A percentile compares a stretch with the other conserved stretches of the same genome.
Evolutionary conservation across 805 yeast genomes (phyloP).

Genomic region (Yarrowia hollandica): DNA sequence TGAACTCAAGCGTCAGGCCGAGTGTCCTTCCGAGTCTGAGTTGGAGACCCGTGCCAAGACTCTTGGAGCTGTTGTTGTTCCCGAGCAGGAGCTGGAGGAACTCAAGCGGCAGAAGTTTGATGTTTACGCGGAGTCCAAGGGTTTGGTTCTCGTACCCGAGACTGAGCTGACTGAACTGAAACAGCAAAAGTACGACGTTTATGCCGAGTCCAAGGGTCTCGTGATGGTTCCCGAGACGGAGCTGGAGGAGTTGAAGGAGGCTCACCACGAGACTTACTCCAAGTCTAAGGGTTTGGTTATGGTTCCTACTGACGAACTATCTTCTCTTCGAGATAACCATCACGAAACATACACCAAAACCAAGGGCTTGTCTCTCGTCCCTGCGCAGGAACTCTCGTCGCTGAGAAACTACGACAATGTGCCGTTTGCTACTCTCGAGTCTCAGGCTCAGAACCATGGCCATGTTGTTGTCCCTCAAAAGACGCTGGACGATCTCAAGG

Average conservation of each 20-base stretch:
- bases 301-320: slow-evolving; percentile 33
- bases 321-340: slow-evolving; percentile 31
- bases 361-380: background rate
- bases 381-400: slow-evolving; percentile 33
- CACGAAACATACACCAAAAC: slow-evolving; percentile 1
- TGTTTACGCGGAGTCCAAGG: background rate
- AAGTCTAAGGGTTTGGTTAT: slow-evolving; percentile 32
- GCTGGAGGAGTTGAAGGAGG: slow-evolving; percentile 33
- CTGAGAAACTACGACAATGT: background rate
- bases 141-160: background rate
- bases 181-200: background rate
- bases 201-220: background rate
- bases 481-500: slow-evolving; percentile 10
- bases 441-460: slow-evolving; percentile 40
- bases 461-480: slow-evolving; percentile 36
- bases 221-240: slow-evolving; percentile 31
- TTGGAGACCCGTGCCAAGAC: slow-evolving; percentile 28
- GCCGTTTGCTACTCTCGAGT: slow-evolving; percentile 34
- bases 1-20: slow-evolving; percentile 32
- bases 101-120: background rate
- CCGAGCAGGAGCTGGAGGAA: slow-evolving; percentile 31
- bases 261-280: slow-evolving; percentile 28
- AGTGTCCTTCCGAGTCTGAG: slow-evolving; percentile 34
- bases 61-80: slow-evolving; percentile 26
- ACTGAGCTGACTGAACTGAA: background rate